A percentile compares a stretch with the other conserved stretches of the same genome.
Conservation (phyloP, 495 filamentous ascomycete genomes). For the Aspergillus leporis region DNA sequence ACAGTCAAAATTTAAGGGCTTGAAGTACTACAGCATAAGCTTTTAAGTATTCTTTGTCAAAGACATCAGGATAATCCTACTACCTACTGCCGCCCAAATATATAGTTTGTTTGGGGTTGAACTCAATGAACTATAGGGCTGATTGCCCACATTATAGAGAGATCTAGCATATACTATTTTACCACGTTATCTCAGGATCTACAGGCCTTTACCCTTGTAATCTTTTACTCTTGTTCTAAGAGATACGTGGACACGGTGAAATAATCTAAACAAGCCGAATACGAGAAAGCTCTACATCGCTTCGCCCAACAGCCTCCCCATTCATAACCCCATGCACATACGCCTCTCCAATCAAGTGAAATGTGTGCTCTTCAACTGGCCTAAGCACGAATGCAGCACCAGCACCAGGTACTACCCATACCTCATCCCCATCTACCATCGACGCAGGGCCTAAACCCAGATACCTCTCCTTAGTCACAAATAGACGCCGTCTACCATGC, state of each 20-base stretch:
- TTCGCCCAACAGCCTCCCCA: not conserved
- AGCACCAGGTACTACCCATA: constrained; percentile 2
- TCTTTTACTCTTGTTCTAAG: no score
- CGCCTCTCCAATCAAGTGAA: constrained; percentile 1
- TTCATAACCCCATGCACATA: constrained; percentile 3
- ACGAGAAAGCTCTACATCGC: not conserved
- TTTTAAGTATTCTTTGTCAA: no score
- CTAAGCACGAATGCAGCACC: not conserved
- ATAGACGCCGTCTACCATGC: constrained; percentile 1
- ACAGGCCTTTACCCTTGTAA: no score
- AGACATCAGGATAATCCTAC: no score
- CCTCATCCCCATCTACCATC: constrained; percentile 1
- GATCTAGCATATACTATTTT: no score
- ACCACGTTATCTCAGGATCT: no score
- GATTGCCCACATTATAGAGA: no score
- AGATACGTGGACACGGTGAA: not conserved
- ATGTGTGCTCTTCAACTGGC: not conserved
- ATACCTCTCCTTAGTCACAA: not conserved
- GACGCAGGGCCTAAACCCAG: not conserved
- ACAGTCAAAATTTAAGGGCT: no score
- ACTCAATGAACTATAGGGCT: no score
- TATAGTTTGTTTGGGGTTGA: no score
- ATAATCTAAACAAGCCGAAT: not conserved
- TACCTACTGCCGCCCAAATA: no score
- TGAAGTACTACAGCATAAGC: no score